These are phyloP conservation scores for Gaeumannomyces sp. DNA, from an alignment of 2,329 filamentous ascomycete genomes.

Conservation along the genomic window DNA sequence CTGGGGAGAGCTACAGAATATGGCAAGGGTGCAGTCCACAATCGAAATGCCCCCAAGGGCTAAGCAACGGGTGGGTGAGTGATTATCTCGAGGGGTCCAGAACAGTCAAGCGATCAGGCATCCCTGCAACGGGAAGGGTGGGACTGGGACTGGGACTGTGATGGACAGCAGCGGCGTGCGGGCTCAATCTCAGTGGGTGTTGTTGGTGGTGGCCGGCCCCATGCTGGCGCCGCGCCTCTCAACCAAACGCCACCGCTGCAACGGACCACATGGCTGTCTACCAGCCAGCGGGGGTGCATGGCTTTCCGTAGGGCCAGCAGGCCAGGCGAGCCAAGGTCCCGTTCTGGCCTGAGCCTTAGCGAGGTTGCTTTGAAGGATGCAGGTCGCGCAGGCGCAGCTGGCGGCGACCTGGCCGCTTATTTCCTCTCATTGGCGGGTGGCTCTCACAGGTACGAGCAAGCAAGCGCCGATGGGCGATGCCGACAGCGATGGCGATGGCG, in stretches of 20 bases:
- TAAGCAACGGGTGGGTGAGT: background rate
- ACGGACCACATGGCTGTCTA: background rate
- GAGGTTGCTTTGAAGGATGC: background rate
- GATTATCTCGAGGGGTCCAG: background rate
- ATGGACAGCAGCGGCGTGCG: too few species aligned
- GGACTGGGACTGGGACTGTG: background rate
- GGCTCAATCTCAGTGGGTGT: background rate
- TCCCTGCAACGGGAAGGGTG: background rate
- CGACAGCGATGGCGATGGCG: background rate
- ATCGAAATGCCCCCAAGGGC: background rate
- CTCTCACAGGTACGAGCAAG: background rate
- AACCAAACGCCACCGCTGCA: background rate
- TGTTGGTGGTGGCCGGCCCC: background rate
- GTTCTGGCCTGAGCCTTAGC: too few species aligned
- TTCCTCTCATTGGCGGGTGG: background rate
- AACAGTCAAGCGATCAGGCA: background rate
- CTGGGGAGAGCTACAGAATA: background rate
- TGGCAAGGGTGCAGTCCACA: background rate
- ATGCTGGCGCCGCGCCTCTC: background rate
- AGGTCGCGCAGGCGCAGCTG: background rate
- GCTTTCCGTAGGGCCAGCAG: background rate
- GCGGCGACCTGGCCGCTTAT: background rate
- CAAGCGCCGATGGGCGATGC: background rate
- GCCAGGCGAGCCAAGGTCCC: background rate
- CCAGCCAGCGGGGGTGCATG: too few species aligned